A percentile compares a stretch with the other conserved stretches of the same genome.
Evolutionary conservation across 2,329 filamentous ascomycete species (phyloP).

Genomic region (Pestalotiopsis sp.): DNA sequence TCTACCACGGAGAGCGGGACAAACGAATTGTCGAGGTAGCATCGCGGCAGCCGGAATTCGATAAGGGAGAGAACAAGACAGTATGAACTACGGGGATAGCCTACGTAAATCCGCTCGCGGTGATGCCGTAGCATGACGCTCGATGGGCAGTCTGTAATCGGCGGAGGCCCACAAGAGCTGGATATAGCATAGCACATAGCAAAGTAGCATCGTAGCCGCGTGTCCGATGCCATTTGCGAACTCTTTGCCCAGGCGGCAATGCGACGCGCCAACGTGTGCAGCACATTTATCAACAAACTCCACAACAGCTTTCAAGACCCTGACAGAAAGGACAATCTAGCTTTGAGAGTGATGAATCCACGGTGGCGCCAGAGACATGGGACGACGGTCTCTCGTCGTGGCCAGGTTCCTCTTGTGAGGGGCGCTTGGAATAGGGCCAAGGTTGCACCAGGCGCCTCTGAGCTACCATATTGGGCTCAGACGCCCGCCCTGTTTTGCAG

Average conservation of each 20-base stretch:
- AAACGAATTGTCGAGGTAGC: background rate
- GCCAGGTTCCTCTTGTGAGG: background rate
- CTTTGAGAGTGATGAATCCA: background rate
- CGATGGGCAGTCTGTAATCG: background rate
- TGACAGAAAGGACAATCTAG: constrained; percentile 8
- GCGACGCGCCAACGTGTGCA: background rate
- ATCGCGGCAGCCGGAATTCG: background rate
- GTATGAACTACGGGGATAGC: background rate
- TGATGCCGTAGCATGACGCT: background rate
- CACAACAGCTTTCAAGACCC: background rate
- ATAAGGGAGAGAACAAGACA: background rate
- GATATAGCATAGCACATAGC: background rate
- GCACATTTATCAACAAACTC: constrained; percentile 4
- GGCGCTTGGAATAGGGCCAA: background rate
- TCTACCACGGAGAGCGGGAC: background rate
- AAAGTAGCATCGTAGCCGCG: constrained; percentile 3
- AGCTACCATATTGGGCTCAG: constrained; percentile 4
- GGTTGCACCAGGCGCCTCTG: background rate
- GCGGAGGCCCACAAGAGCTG: background rate
- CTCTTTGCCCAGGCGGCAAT: background rate
- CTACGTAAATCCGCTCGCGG: background rate
- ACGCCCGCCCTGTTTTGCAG: background rate
- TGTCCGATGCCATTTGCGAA: background rate
- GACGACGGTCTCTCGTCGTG: background rate
- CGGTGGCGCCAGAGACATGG: background rate